A percentile compares a stretch with the other conserved stretches of the same genome.
Evolutionary conservation across 805 yeast genomes (phyloP).

Genomic region (Candida michaelii): DNA sequence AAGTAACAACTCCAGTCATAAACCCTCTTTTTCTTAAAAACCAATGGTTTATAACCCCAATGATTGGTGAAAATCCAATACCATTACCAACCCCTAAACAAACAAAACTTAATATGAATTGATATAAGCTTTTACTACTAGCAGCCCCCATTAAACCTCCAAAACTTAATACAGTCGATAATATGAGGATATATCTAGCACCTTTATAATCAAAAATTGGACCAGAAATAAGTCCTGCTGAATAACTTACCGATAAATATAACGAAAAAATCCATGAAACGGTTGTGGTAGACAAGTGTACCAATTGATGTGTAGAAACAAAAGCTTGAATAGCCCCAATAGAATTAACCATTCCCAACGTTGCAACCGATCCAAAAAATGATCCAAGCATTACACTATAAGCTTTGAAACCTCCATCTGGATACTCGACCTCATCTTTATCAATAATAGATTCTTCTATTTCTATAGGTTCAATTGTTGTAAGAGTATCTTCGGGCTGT

Average conservation of each 20-base stretch:
- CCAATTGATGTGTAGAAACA: constrained; percentile 54
- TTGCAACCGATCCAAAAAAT: constrained; percentile 53
- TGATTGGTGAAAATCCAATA: constrained; percentile 56
- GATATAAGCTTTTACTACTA: constrained; percentile 52
- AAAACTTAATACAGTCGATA: constrained; percentile 44
- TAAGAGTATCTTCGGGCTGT: neutral
- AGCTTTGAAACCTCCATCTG: constrained; percentile 63
- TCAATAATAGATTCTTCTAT: constrained; percentile 6
- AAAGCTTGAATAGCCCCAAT: constrained; percentile 65
- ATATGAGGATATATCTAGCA: constrained; percentile 40
- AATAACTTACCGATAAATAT: constrained; percentile 48
- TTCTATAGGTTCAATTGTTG: neutral
- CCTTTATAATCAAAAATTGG: constrained; percentile 66
- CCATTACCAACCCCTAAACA: constrained; percentile 61
- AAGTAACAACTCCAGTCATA: constrained; percentile 58
- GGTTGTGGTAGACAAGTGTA: constrained; percentile 42
- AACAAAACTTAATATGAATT: constrained; percentile 60
- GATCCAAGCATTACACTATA: constrained; percentile 58
- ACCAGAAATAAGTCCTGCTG: constrained; percentile 53
- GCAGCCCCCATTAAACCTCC: constrained; percentile 58
- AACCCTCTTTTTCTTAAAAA: constrained; percentile 57
- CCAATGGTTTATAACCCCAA: constrained; percentile 67
- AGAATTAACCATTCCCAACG: constrained; percentile 57
- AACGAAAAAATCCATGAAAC: constrained; percentile 68
- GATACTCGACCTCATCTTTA: constrained; percentile 26